These are phyloP conservation scores for Straminergon stramineum DNA, from an alignment of 225 moss, liverwort and hornwort genomes.

Conservation along the genomic window DNA sequence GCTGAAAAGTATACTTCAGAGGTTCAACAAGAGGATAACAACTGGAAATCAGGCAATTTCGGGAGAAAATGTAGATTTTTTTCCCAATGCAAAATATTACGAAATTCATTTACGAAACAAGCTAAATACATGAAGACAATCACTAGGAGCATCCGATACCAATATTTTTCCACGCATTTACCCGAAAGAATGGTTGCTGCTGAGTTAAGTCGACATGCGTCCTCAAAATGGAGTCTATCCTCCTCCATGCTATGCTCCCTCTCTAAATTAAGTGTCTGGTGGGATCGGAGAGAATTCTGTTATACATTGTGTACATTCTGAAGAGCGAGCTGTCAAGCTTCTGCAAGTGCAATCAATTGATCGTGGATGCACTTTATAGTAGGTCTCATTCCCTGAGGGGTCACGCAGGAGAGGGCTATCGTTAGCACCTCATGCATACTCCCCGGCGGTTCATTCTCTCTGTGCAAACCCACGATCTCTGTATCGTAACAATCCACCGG, in stretches of 20 bases:
- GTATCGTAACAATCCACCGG: slow-evolving; percentile 78
- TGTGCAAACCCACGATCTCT: slow-evolving; percentile 48
- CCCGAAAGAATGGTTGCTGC: slow-evolving; percentile 1
- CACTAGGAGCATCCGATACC: not conserved
- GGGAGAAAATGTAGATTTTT: not conserved
- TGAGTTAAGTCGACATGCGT: not conserved
- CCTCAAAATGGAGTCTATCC: not conserved
- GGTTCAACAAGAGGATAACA: not conserved
- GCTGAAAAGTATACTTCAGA: not conserved
- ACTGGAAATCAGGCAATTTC: not conserved
- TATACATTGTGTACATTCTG: slow-evolving; percentile 9
- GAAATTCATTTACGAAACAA: not conserved
- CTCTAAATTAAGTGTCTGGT: not conserved
- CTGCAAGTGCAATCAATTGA: slow-evolving; percentile 38
- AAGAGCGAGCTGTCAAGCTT: slow-evolving; percentile 4
- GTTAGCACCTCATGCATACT: slow-evolving; percentile 62
- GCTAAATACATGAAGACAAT: not conserved
- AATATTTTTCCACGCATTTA: not conserved
- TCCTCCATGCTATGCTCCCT: slow-evolving; percentile 7
- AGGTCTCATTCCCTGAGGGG: slow-evolving; percentile 54
- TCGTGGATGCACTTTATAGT: slow-evolving; percentile 57
- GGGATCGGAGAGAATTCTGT: not conserved
- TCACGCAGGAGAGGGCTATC: slow-evolving; percentile 64
- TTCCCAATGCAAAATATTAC: not conserved
- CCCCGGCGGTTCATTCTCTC: slow-evolving; percentile 68